Evolutionary conservation across 805 yeast genomes (phyloP).

Genomic region (Pichia paraexigua): DNA sequence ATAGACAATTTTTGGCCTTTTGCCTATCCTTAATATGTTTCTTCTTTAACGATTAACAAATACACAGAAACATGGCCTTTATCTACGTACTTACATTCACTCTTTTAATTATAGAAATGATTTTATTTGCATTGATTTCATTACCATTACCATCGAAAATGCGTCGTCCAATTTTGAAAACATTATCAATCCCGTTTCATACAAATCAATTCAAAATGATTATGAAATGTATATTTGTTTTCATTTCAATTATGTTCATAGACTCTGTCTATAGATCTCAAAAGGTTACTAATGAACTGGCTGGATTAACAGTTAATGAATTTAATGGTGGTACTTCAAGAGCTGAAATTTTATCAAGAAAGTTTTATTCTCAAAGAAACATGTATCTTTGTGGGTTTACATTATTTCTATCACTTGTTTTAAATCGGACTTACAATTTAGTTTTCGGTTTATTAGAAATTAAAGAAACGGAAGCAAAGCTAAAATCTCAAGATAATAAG

Average conservation of each 20-base stretch:
- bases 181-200: slow-evolving; percentile 61
- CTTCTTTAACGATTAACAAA: not conserved
- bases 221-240: slow-evolving; percentile 73
- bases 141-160: slow-evolving; percentile 75
- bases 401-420: slow-evolving; percentile 76
- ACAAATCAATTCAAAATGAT: slow-evolving; percentile 67
- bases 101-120: slow-evolving; percentile 73
- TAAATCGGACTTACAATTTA: slow-evolving; percentile 74
- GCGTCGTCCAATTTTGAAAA: slow-evolving; percentile 58
- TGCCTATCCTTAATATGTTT: not conserved
- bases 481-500: slow-evolving; percentile 8
- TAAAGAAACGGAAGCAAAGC: slow-evolving; percentile 41
- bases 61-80: slow-evolving; percentile 21
- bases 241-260: slow-evolving; percentile 73
- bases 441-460: slow-evolving; percentile 64
- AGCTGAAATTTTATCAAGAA: slow-evolving; percentile 79
- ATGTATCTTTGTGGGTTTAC: slow-evolving; percentile 95
- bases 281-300: slow-evolving; percentile 56
- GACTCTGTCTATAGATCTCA: slow-evolving; percentile 84
- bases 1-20: not conserved
- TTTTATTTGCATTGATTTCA: slow-evolving; percentile 67
- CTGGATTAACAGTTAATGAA: not conserved
- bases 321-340: slow-evolving; percentile 42
- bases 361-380: slow-evolving; percentile 94
- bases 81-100: slow-evolving; percentile 44